phyloP scores from a whole-genome alignment of 2,329 filamentous ascomycete genomes.

The Beauveria sp. region DNA sequence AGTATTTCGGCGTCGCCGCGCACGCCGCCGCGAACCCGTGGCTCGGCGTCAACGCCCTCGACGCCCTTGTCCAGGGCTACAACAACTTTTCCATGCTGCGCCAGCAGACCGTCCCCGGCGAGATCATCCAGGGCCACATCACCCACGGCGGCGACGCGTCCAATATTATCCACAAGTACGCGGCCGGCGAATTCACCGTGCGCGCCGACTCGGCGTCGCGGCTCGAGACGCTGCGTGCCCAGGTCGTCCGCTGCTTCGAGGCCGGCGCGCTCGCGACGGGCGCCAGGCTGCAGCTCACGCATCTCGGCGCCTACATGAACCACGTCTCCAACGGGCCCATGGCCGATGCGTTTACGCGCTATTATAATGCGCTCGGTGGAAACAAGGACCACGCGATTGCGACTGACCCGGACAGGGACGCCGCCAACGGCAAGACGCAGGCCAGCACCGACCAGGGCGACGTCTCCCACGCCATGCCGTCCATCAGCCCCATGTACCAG shows the following conservation, averaged over 20 bases:
- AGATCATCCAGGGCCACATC: constrained; percentile 43
- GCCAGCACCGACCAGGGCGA: constrained; percentile 55
- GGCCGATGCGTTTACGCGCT: constrained; percentile 35
- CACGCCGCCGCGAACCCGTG: constrained; percentile 49
- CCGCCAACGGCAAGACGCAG: constrained; percentile 33
- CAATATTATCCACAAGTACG: constrained; percentile 47
- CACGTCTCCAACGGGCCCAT: constrained; percentile 47
- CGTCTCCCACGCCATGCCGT: constrained; percentile 49
- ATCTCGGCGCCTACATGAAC: constrained; percentile 40
- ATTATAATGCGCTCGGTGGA: constrained; percentile 31
- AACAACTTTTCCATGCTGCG: constrained; percentile 41
- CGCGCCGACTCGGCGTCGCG: constrained; percentile 35
- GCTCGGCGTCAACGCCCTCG: constrained; percentile 50
- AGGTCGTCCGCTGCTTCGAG: constrained; percentile 32
- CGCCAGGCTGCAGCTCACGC: constrained; percentile 33
- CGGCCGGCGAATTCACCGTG: constrained; percentile 36
- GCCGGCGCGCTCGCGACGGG: constrained; percentile 34
- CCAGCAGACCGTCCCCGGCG: constrained; percentile 46
- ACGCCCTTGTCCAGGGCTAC: constrained; percentile 43
- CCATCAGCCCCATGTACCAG: constrained; percentile 42
- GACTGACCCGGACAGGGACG: constrained; percentile 31
- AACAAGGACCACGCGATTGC: constrained; percentile 21
- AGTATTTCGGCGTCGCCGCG: constrained; percentile 45
- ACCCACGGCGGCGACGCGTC: constrained; percentile 41
- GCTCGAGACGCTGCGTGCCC: constrained; percentile 29